Percentiles rank a stretch among this genome's conserved stretches.
These are phyloP conservation scores for Irpex rosettiformis DNA, from an alignment of 1,284 basidiomycete genomes.

Conservation along the genomic window DNA sequence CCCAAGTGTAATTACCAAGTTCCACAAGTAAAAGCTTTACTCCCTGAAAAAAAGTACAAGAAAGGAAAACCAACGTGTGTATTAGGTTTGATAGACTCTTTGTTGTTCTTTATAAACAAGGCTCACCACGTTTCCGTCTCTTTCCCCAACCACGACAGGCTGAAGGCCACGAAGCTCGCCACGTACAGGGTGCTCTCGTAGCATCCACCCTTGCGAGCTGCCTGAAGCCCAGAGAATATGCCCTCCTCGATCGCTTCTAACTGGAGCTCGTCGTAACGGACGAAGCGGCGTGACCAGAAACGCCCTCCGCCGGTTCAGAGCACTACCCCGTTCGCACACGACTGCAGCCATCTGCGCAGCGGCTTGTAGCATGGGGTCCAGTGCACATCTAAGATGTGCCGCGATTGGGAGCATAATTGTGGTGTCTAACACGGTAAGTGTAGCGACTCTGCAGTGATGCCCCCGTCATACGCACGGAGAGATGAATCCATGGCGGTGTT, in stretches of 20 bases:
- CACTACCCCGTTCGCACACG: background rate
- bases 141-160: slow-evolving; percentile 7
- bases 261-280: slow-evolving; percentile 11
- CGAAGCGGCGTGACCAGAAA: background rate
- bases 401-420: background rate
- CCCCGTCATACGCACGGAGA: background rate
- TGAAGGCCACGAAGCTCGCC: slow-evolving; percentile 10
- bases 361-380: background rate
- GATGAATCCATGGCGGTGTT: background rate
- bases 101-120: background rate
- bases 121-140: background rate
- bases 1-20: no score
- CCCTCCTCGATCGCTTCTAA: slow-evolving; percentile 10
- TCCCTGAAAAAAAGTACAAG: no score
- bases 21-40: no score
- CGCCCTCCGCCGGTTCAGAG: slow-evolving; percentile 3
- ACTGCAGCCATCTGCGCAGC: no score
- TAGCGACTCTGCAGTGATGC: background rate
- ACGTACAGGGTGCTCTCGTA: slow-evolving; percentile 1
- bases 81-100: background rate
- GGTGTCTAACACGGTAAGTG: background rate
- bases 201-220: slow-evolving; percentile 4
- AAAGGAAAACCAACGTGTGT: background rate
- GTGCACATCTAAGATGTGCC: slow-evolving; percentile 9
- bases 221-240: slow-evolving; percentile 3